Base-by-base conservation (phyloP, 2,329 filamentous ascomycete species). In the Colletotrichum godetiae region DNA sequence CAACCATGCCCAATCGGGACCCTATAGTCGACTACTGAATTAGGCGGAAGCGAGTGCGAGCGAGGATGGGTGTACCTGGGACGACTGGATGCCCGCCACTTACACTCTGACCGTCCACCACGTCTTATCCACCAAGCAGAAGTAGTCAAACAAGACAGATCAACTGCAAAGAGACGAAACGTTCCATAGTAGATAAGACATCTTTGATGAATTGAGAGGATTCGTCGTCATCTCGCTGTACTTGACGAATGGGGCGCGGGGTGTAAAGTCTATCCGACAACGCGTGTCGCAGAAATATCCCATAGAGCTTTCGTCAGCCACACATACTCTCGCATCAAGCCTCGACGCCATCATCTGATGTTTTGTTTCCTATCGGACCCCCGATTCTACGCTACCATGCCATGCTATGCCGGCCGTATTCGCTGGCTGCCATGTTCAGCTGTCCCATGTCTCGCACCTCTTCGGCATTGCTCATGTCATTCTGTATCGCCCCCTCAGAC, bases 21-120 rank as follows among this genome's bases (percentile, higher is more conserved):
- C 27, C 24, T 68, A 22, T 24, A 58, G 49, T 37, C 57, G 57
- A 67, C 19, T 22, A 53, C 60, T 22, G 13, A 35, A 35, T 35
- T 49, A 49, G 49, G n/a, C 22, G 22, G 29, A 57, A 57, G 57
- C 68, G 68, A 71, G 57, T 67, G 57, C 64, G 68, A 71, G 42
- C 53, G 5, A 33, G 58, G 15, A 13, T 4, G 37, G 42, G 29
- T 5, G 29, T 22, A 57, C 27, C 35, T 49, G 37, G 46, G 53
- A 15, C 37, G 10, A 6, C 15, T 11, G 6, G 8, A 19, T 46
- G 15, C 15, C 1, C 24, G 11, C 42, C 22, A 49, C 8, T 12
- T 49, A 49, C 33, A 19, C 24, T 29, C 15, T 19, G 42, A 33
- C 27, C 46, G 15, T 42, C 37, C 15, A 42, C 37, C 37, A 42